Percentiles rank a stretch among this genome's conserved stretches.
Conservation (phyloP, 805 yeast genomes). For the Saccharomycopsis javanensis region DNA sequence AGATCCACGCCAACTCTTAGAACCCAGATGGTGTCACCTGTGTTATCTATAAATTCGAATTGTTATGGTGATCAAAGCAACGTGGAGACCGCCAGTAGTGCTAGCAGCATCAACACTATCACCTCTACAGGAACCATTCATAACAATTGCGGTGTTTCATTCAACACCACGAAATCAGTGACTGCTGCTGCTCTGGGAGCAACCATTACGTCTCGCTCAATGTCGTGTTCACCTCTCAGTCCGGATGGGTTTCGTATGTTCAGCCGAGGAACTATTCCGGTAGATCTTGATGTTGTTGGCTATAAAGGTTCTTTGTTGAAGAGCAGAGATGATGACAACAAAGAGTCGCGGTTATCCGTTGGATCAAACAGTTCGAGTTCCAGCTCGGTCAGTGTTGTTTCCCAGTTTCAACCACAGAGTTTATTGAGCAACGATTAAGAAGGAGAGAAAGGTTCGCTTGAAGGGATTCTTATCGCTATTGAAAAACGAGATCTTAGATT, state of each 20-base stretch:
- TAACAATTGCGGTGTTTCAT: background rate
- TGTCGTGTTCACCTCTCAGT: background rate
- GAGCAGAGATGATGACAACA: background rate
- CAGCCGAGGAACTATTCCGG: background rate
- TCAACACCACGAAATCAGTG: background rate
- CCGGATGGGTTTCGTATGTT: background rate
- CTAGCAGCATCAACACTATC: background rate
- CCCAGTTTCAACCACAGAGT: background rate
- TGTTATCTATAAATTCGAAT: background rate
- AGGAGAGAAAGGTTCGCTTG: background rate
- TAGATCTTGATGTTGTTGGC: background rate
- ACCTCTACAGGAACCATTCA: background rate
- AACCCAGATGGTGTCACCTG: background rate
- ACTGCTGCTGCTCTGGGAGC: background rate
- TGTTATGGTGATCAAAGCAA: background rate
- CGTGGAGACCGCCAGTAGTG: background rate
- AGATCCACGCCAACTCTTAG: conserved; percentile 11
- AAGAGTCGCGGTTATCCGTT: conserved; percentile 1
- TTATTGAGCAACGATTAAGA: background rate
- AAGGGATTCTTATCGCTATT: background rate
- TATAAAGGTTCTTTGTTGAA: background rate
- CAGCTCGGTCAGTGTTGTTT: background rate
- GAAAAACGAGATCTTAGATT: no score
- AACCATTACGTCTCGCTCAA: background rate
- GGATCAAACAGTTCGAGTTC: conserved; percentile 1